Conservation (phyloP, 2,329 filamentous ascomycete species). For the Bertia moriformis region DNA sequence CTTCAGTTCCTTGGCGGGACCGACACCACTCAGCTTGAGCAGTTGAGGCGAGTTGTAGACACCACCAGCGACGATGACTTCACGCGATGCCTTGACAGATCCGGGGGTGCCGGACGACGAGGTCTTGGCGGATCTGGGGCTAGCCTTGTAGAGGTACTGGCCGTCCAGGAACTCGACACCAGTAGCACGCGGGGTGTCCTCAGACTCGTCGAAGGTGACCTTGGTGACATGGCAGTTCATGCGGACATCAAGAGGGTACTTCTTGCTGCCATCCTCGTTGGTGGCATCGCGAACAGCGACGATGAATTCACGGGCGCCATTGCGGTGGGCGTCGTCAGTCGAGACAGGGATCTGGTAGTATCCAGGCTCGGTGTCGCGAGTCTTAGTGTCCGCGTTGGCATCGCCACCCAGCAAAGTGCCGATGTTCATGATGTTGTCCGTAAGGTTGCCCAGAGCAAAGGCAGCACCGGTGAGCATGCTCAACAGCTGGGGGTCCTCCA, state of each 20-base stretch:
- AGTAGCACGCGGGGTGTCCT: constrained; percentile 21
- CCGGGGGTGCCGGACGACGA: constrained; percentile 9
- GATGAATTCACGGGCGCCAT: constrained; percentile 39
- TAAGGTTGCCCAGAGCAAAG: constrained; percentile 29
- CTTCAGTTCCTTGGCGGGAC: constrained; percentile 23
- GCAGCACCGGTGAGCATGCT: constrained; percentile 33
- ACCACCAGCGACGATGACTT: constrained; percentile 34
- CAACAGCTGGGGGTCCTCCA: constrained; percentile 35
- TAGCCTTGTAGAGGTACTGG: constrained; percentile 27
- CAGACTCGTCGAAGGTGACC: constrained; percentile 23
- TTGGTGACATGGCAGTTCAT: constrained; percentile 29
- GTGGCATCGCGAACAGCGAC: constrained; percentile 30
- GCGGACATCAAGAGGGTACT: constrained; percentile 39
- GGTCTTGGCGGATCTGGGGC: constrained; percentile 15
- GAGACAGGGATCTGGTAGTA: constrained; percentile 44
- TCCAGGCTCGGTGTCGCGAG: constrained; percentile 28
- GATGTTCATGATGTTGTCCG: constrained; percentile 17
- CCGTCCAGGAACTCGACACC: constrained; percentile 34
- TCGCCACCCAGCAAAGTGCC: constrained; percentile 29
- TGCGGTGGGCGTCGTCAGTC: constrained; percentile 32
- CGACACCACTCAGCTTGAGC: constrained; percentile 32
- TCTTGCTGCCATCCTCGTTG: constrained; percentile 31
- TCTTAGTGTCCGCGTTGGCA: constrained; percentile 27
- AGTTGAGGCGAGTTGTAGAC: constrained; percentile 37
- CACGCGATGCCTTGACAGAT: constrained; percentile 21